Percentiles rank a stretch among this genome's conserved stretches.
phyloP scores from a whole-genome alignment of 306 rosid genomes.

The Chamaecrista fasciculata region DNA sequence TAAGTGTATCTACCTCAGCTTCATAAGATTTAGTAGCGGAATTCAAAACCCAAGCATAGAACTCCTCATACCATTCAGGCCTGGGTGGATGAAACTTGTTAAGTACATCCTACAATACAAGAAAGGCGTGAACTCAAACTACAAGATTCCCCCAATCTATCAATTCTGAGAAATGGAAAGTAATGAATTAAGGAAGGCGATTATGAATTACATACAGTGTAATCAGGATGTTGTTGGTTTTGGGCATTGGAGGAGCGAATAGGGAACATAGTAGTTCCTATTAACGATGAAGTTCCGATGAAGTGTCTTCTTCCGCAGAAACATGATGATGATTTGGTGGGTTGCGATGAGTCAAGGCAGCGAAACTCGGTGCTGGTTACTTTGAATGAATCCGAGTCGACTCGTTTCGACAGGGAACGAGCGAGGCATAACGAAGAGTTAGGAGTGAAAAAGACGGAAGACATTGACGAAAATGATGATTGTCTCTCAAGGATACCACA shows the following conservation, averaged over 20 bases:
- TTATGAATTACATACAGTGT: conserved; percentile 53
- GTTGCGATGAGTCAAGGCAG: conserved; percentile 20
- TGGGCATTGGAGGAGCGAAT: conserved; percentile 43
- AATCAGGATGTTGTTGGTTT: conserved; percentile 44
- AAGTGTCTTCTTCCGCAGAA: conserved; percentile 69
- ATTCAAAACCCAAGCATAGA: conserved; percentile 57
- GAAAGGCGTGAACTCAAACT: conserved; percentile 4
- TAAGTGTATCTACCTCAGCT: no score
- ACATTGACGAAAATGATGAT: not conserved
- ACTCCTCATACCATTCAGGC: conserved; percentile 85
- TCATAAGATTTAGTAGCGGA: conserved; percentile 52
- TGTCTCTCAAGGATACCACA: no score
- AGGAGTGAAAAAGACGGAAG: conserved; percentile 19
- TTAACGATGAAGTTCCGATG: conserved; percentile 47
- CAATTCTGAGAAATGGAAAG: not conserved
- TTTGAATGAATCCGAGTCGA: conserved; percentile 29
- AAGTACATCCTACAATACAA: conserved; percentile 42
- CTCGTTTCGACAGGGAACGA: not conserved
- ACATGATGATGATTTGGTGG: conserved; percentile 52
- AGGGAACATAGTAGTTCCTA: conserved; percentile 46
- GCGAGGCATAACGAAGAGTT: conserved; percentile 3
- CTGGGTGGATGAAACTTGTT: conserved; percentile 63
- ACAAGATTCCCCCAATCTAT: not conserved
- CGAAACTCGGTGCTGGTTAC: conserved; percentile 24
- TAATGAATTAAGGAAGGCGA: not conserved